Percentiles rank a stretch among this genome's conserved stretches.
Conservation (phyloP, 305 asterid genomes). For the Ilex paraguariensis region DNA sequence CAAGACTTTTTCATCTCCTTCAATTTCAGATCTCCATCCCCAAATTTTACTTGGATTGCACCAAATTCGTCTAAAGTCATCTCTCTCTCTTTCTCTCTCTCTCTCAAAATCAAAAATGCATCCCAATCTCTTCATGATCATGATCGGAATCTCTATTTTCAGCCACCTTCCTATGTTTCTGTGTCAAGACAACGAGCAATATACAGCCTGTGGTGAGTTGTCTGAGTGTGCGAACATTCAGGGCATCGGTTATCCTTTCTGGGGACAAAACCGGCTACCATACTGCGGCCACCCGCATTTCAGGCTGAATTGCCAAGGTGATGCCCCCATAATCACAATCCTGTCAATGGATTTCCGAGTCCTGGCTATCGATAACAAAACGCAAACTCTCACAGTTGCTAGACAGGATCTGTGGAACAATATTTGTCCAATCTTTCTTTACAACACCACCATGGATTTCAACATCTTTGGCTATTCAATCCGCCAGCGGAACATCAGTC, state of each 20-base stretch:
- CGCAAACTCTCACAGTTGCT: slow-evolving; percentile 24
- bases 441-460: slow-evolving; percentile 27
- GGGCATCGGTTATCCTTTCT: slow-evolving; percentile 41
- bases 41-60: background rate
- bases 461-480: slow-evolving; percentile 20
- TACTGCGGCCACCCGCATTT: slow-evolving; percentile 54
- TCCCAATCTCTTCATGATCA: slow-evolving; percentile 1
- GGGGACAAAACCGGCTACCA: slow-evolving; percentile 33
- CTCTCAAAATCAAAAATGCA: slow-evolving; percentile 16
- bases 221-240: slow-evolving; percentile 30
- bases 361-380: background rate
- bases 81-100: too few species aligned
- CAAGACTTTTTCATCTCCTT: slow-evolving; percentile 1
- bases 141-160: slow-evolving; percentile 1
- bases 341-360: slow-evolving; percentile 23
- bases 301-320: slow-evolving; percentile 26
- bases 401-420: slow-evolving; percentile 38
- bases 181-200: slow-evolving; percentile 27
- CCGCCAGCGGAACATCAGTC: slow-evolving; percentile 21
- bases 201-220: slow-evolving; percentile 22
- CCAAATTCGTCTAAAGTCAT: background rate
- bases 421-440: slow-evolving; percentile 16
- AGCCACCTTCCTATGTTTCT: slow-evolving; percentile 11
- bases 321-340: slow-evolving; percentile 16
- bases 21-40: background rate